phyloP scores from a whole-genome alignment of 2,329 filamentous ascomycete species.

The Trichoderma sp. region DNA sequence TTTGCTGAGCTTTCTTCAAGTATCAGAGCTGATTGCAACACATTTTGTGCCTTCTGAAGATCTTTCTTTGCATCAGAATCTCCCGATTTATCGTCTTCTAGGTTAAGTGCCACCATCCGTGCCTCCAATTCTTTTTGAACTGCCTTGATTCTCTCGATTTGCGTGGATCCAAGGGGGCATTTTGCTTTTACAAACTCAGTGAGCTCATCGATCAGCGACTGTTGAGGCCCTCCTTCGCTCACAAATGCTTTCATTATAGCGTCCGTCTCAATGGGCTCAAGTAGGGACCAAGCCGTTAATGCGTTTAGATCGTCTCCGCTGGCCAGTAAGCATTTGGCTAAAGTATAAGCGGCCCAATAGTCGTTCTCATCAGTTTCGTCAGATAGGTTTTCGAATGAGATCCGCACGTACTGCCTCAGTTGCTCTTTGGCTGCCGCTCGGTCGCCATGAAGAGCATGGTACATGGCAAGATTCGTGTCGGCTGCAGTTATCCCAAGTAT shows the following conservation, averaged over 20 bases:
- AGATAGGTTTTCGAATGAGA: neutral
- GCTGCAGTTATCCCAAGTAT: neutral
- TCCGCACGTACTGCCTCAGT: neutral
- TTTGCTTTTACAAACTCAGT: neutral
- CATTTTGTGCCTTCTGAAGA: neutral
- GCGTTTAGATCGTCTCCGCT: constrained; percentile 4
- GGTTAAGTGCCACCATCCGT: neutral
- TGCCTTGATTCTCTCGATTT: neutral
- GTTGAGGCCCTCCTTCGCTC: neutral
- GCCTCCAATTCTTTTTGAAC: neutral
- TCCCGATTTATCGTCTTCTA: neutral
- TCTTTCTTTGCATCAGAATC: neutral
- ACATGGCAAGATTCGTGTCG: neutral
- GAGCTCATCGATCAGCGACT: neutral
- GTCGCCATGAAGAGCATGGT: neutral
- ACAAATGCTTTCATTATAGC: neutral
- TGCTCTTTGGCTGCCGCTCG: neutral
- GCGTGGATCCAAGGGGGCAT: neutral
- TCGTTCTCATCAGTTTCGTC: constrained; percentile 4
- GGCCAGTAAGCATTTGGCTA: neutral
- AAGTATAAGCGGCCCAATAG: neutral
- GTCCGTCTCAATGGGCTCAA: neutral
- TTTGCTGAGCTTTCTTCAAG: neutral
- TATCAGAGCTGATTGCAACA: neutral
- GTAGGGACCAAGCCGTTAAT: neutral